These are phyloP conservation scores for Coemansia sp. DNA, from an alignment of 192 early-diverging fungal genomes.

Conservation along the genomic window DNA sequence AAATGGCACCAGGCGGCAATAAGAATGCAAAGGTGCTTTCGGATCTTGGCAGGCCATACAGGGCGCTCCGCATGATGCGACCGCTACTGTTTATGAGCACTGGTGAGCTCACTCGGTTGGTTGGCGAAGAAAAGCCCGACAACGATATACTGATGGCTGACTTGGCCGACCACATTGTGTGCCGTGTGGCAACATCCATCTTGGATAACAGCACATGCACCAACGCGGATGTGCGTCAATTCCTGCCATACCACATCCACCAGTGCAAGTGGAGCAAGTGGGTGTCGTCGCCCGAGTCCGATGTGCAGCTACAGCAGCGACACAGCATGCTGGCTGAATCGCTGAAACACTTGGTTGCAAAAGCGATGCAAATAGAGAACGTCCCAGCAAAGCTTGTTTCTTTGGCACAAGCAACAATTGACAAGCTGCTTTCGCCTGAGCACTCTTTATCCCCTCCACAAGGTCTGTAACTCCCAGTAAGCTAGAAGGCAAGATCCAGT, in stretches of 20 bases:
- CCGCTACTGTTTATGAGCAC: conserved; percentile 35
- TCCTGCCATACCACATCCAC: conserved; percentile 12
- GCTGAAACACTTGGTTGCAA: background rate
- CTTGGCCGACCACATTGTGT: conserved; percentile 20
- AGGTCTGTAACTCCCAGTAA: too few species aligned
- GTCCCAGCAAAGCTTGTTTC: background rate
- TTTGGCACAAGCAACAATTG: background rate
- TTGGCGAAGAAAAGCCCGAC: background rate
- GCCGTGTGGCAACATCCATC: conserved; percentile 21
- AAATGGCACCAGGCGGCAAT: background rate
- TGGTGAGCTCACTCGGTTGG: background rate
- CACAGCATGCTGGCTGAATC: background rate
- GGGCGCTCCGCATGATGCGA: conserved; percentile 21
- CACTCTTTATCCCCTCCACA: too few species aligned
- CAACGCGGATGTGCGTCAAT: background rate
- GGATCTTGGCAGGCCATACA: conserved; percentile 16
- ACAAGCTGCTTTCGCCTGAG: background rate
- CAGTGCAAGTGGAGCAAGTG: conserved; percentile 12
- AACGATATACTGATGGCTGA: conserved; percentile 3
- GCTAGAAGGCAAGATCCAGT: too few species aligned
- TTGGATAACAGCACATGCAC: background rate
- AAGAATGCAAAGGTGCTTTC: background rate
- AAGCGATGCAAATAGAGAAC: background rate
- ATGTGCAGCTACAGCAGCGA: background rate
- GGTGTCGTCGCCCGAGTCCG: background rate